Evolutionary conservation across 768 basidiomycete genomes (phyloP).

Genomic region (Calocera viscosa): DNA sequence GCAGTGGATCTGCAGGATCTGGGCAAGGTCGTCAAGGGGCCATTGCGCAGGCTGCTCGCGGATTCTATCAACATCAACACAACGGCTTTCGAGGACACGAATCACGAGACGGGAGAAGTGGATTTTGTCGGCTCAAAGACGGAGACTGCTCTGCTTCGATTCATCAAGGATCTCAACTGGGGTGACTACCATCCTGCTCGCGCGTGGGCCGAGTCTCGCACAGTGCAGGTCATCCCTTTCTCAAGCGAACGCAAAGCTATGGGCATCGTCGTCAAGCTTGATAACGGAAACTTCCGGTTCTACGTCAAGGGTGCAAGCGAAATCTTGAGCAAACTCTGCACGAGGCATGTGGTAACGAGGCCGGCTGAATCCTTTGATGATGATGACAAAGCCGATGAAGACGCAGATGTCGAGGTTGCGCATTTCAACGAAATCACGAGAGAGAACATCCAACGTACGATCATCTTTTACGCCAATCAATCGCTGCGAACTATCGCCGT

Average conservation of each 20-base stretch:
- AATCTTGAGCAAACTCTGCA: conserved; percentile 71
- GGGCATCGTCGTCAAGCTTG: conserved; percentile 69
- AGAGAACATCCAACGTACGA: conserved; percentile 82
- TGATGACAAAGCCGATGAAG: conserved; percentile 16
- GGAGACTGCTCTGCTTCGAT: conserved; percentile 78
- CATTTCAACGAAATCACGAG: conserved; percentile 52
- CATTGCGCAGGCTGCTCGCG: conserved; percentile 59
- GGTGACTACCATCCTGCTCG: conserved; percentile 53
- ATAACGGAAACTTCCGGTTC: conserved; percentile 46
- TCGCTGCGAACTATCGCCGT: conserved; percentile 86
- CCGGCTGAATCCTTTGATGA: conserved; percentile 23
- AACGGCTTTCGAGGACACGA: conserved; percentile 80
- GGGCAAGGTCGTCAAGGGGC: conserved; percentile 46
- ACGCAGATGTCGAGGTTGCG: conserved; percentile 39
- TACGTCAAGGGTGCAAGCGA: conserved; percentile 92
- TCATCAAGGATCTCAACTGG: conserved; percentile 75
- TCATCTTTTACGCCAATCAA: conserved; percentile 97
- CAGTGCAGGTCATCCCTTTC: conserved; percentile 87
- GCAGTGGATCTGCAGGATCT: conserved; percentile 70
- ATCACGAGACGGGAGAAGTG: conserved; percentile 44
- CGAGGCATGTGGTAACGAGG: conserved; percentile 47
- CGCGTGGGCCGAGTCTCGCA: conserved; percentile 34
- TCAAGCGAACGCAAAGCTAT: conserved; percentile 88
- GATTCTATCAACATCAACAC: conserved; percentile 82
- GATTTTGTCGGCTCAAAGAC: conserved; percentile 89